Base-by-base conservation (phyloP, 495 filamentous ascomycete genomes). In the Beverwykella pulmonaria region DNA sequence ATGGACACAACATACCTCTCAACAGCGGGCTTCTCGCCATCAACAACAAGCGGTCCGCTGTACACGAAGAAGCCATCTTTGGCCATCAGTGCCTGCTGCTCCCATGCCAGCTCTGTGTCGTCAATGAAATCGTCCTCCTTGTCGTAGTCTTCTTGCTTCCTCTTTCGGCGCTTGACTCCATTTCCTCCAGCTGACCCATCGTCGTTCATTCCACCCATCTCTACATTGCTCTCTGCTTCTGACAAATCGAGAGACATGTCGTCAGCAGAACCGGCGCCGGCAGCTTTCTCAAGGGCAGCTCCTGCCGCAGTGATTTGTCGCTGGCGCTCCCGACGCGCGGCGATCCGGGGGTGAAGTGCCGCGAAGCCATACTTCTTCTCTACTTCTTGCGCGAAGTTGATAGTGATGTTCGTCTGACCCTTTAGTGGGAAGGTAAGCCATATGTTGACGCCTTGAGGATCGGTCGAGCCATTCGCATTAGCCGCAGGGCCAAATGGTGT, bases 81-180 rank as follows among this genome's bases (percentile, higher is more conserved):
- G 59, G 90, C 93, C 22, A 92, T 92, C 19, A 92, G 91, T 22
- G 94, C 93, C 75, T 93, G 90, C 76, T 96, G 91, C 78, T 98
- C 92, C 92, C 93, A 98, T 8, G 93, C 84, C 79, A 97, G 73
- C 73, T 98, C 94, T 15, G 91, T 93, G 76, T 98, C 94, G 74
- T 98, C 94, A 59, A 98, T 93, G 75, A 98, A 98, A 34, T 92
- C 93, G 73, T 98, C 94, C 57, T 94, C 91, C 67, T 92, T 92
- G 77, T 97, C 92, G 72, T 98, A 98, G 65, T 96, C 90, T 71
- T 98, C 94, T 66, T 93, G 88, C 79, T 94, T 96, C 82, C 87
- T 90, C 79, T 88, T 90, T 48, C 95, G 81, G 76, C 90, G 88
- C 36, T 86, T 84, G 71, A 74, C 77, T 50, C 80, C 82, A 15